A percentile compares a stretch with the other conserved stretches of the same genome.
These are phyloP conservation scores for Aschersonia sp. DNA, from an alignment of 2,329 filamentous ascomycete species.

Conservation along the genomic window DNA sequence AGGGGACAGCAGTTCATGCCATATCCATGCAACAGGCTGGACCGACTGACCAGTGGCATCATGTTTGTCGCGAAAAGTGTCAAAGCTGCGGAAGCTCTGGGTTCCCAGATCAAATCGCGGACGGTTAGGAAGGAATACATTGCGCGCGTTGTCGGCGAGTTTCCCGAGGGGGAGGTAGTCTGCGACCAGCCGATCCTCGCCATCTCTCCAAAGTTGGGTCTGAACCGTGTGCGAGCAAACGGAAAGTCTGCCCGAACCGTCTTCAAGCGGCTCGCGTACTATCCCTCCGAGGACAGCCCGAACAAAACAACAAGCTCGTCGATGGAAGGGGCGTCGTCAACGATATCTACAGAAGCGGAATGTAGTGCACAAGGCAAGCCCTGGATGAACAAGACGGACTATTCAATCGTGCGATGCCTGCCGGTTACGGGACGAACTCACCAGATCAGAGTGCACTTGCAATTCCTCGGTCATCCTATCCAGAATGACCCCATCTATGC, in stretches of 20 bases:
- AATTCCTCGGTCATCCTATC: conserved; percentile 89
- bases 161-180: conserved; percentile 79
- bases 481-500: conserved; percentile 97
- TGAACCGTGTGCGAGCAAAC: conserved; percentile 87
- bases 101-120: conserved; percentile 59
- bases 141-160: conserved; percentile 77
- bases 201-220: conserved; percentile 85
- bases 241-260: conserved; percentile 83
- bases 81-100: conserved; percentile 63
- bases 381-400: conserved; percentile 52
- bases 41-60: conserved; percentile 84
- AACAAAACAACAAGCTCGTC: neutral
- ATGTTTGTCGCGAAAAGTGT: conserved; percentile 94
- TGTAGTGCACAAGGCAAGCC: conserved; percentile 13
- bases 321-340: conserved; percentile 9
- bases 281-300: conserved; percentile 30
- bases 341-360: conserved; percentile 8
- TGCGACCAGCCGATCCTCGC: conserved; percentile 89
- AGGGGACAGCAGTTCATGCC: conserved; percentile 39
- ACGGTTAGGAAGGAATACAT: conserved; percentile 93
- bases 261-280: conserved; percentile 87
- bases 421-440: conserved; percentile 91
- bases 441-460: conserved; percentile 86
- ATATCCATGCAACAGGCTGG: conserved; percentile 78
- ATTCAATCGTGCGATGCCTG: conserved; percentile 87